Evolutionary conservation across 257 asterid species (phyloP), one percentile per base, ranked within the genome.

Genomic region (Capsicum pubescens): DNA sequence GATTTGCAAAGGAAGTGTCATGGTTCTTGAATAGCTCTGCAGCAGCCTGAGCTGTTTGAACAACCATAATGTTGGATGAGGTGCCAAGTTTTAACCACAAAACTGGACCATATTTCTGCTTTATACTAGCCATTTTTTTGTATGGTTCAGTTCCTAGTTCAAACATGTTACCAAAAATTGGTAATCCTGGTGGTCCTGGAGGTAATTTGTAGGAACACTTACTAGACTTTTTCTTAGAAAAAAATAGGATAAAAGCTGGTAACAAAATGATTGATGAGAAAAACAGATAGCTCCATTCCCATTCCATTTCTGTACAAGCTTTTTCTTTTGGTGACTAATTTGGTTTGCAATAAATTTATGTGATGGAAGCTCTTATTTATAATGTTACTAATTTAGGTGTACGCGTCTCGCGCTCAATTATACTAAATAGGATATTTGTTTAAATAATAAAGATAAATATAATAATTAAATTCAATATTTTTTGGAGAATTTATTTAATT

Each of bases 31-130:
- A 87, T 54, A 90, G 58, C 0, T 90, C 92, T 0, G 88, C 32
- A 8, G 35, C 67, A n/a, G 35, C 14, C 0, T 60, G 6, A 60
- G 67, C 67, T 60, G 67, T 60, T 60, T 84, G 91, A 4, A 89
- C 60, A 4, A 86, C 94, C 88, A 89, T 84, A 26, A 92, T 87
- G 85, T 91, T 91, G 42, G 83, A 82, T 57, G 54, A 39, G 26
- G 91, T 56, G 36, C 94, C 94, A 9, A 91, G 86, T 86, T 83
- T 87, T 14, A 91, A 85, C 92, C 91, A 88, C 52, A 91, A 88
- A 3, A 91, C 88, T 12, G 89, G 87, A 67, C 94, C 92, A 81
- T 91, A 87, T 32, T 87, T 80, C 3, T 82, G 56, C 21, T 61
- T 68, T 2, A 90, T 87, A 13, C 5, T 81, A n/a, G 91, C 88